These are phyloP conservation scores for Pleurotus tuoliensis DNA, from an alignment of 768 basidiomycete genomes.

Conservation along the genomic window DNA sequence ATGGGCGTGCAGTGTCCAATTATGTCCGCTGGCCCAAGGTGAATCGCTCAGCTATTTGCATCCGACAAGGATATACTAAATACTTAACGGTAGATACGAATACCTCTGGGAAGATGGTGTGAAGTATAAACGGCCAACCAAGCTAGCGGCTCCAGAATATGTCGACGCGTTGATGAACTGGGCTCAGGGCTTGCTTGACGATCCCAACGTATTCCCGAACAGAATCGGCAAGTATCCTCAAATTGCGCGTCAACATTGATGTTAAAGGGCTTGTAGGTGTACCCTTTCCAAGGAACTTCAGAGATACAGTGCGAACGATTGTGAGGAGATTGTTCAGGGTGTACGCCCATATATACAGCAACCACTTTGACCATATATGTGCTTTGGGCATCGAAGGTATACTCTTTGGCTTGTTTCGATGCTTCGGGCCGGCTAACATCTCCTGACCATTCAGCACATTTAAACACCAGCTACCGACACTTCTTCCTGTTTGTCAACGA, in stretches of 20 bases:
- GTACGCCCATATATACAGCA: conserved; percentile 98
- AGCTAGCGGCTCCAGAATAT: conserved; percentile 92
- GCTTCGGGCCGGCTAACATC: background rate
- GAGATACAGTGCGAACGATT: conserved; percentile 88
- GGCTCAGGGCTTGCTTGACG: conserved; percentile 90
- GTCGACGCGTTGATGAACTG: conserved; percentile 99
- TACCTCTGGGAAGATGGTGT: conserved; percentile 93
- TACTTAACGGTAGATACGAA: conserved; percentile 60
- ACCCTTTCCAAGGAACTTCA: conserved; percentile 87
- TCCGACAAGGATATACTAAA: conserved; percentile 1
- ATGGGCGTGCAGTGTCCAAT: conserved; percentile 70
- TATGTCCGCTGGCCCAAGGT: conserved; percentile 96
- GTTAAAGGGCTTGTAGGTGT: conserved; percentile 50
- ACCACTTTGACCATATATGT: conserved; percentile 98
- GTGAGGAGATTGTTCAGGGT: conserved; percentile 91
- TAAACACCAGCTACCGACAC: conserved; percentile 98
- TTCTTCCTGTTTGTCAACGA: conserved; percentile 97
- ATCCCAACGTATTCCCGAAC: conserved; percentile 89
- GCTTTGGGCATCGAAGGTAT: conserved; percentile 96
- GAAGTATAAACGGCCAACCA: conserved; percentile 86
- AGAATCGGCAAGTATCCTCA: conserved; percentile 67
- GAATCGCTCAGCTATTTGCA: conserved; percentile 19
- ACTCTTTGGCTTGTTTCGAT: conserved; percentile 9
- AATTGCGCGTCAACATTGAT: background rate
- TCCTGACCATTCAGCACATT: conserved; percentile 62